Conservation (phyloP, 805 yeast species). For the Isabelozyma rhagii region DNA sequence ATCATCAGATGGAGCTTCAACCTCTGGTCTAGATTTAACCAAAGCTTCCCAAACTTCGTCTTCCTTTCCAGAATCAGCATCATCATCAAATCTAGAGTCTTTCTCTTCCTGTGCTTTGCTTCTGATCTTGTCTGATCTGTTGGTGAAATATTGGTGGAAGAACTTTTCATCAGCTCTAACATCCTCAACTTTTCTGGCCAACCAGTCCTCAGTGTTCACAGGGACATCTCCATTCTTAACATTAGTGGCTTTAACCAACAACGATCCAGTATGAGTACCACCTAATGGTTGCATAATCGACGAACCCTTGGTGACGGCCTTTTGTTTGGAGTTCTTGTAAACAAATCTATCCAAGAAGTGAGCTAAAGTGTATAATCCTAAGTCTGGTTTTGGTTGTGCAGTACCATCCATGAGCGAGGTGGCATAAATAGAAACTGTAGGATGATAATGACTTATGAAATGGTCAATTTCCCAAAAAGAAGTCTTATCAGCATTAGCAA, state of each 20-base stretch:
- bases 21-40: slow-evolving; percentile 70
- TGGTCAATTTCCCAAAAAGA: slow-evolving; percentile 84
- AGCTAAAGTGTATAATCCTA: slow-evolving; percentile 80
- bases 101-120: slow-evolving; percentile 17
- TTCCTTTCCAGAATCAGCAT: slow-evolving; percentile 46
- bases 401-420: slow-evolving; percentile 53
- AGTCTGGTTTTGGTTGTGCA: slow-evolving; percentile 72
- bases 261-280: slow-evolving; percentile 71
- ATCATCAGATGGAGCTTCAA: slow-evolving; percentile 45
- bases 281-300: slow-evolving; percentile 98
- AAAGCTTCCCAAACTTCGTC: slow-evolving; percentile 81
- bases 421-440: slow-evolving; percentile 84
- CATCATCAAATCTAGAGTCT: slow-evolving; percentile 29
- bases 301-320: slow-evolving; percentile 69
- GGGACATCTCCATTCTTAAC: slow-evolving; percentile 49
- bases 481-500: slow-evolving; percentile 77
- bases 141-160: slow-evolving; percentile 79
- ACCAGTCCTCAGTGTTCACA: slow-evolving; percentile 84
- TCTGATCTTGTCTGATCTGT: slow-evolving; percentile 45
- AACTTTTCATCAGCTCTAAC: slow-evolving; percentile 86
- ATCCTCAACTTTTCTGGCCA: slow-evolving; percentile 55
- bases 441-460: slow-evolving; percentile 82
- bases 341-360: slow-evolving; percentile 96
- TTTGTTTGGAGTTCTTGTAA: slow-evolving; percentile 85
- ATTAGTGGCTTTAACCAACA: slow-evolving; percentile 63